A percentile compares a stretch with the other conserved stretches of the same genome.
Conservation (phyloP, 306 rosid genomes). For the Cucurbita moschata region DNA sequence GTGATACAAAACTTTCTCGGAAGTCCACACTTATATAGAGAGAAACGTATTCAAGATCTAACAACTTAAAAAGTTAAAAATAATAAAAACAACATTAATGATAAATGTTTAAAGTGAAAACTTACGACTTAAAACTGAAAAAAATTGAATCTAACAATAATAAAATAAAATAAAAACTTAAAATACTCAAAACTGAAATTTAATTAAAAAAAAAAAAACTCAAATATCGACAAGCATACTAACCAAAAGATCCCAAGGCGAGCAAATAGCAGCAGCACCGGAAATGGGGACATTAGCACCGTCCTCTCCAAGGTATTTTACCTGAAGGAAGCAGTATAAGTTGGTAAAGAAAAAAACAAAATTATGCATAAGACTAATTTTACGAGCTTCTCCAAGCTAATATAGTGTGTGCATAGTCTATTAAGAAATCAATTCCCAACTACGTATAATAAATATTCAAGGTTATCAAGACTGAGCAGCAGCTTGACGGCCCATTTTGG, state of each 20-base stretch:
- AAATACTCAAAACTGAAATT: too few species aligned
- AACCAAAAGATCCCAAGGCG: conserved; percentile 98
- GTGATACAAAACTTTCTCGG: too few species aligned
- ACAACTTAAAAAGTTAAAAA: too few species aligned
- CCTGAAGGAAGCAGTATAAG: conserved; percentile 26
- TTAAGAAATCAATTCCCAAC: not conserved
- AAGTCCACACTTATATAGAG: too few species aligned
- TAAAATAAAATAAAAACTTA: too few species aligned
- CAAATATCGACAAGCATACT: conserved; percentile 8
- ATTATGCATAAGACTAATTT: not conserved
- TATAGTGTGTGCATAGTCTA: not conserved
- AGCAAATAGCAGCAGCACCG: conserved; percentile 84
- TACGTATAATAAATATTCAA: not conserved
- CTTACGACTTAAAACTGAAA: too few species aligned
- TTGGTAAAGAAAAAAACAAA: not conserved
- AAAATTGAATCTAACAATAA: too few species aligned
- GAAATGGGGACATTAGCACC: conserved; percentile 68
- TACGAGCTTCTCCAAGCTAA: not conserved
- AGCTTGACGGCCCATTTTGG: not conserved
- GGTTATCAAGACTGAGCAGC: not conserved
- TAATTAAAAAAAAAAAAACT: too few species aligned
- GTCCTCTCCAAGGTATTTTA: conserved; percentile 88
- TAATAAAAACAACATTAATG: too few species aligned
- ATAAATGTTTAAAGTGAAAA: too few species aligned
- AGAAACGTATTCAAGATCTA: too few species aligned